phyloP scores from a whole-genome alignment of 768 basidiomycete genomes.

The Pulveroboletus sp. region DNA sequence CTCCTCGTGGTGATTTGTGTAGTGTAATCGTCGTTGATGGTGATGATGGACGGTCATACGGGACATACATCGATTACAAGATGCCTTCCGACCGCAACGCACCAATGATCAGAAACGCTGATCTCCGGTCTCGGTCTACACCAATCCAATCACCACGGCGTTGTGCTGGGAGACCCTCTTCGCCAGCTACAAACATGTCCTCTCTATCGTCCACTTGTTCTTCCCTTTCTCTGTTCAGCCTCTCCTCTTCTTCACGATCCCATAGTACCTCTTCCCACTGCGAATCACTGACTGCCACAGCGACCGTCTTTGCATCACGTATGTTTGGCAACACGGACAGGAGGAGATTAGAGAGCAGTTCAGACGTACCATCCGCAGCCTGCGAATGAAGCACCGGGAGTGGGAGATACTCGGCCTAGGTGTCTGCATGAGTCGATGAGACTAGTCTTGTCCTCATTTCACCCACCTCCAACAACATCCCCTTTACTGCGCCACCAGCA shows the following conservation, averaged over 20 bases:
- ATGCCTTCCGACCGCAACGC: constrained; percentile 73
- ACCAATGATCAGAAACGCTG: constrained; percentile 77
- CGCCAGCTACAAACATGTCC: constrained; percentile 56
- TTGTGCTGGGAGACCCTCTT: constrained; percentile 48
- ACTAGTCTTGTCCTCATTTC: background rate
- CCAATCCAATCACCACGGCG: constrained; percentile 72
- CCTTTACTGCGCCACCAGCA: constrained; percentile 71
- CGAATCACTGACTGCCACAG: constrained; percentile 72
- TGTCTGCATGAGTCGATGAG: background rate
- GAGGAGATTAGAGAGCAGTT: constrained; percentile 71
- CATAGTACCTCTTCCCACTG: constrained; percentile 83
- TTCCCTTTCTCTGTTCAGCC: constrained; percentile 23
- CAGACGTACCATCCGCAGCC: constrained; percentile 64
- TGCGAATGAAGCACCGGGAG: constrained; percentile 66
- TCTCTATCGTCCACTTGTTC: constrained; percentile 38
- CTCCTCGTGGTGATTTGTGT: no score
- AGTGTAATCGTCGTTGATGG: no score
- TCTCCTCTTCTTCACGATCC: constrained; percentile 66
- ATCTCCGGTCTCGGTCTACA: constrained; percentile 73
- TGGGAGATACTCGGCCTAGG: constrained; percentile 82
- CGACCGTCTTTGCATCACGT: constrained; percentile 69
- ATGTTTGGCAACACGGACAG: constrained; percentile 74
- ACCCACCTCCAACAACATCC: constrained; percentile 81
- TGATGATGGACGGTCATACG: no score
- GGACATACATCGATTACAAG: constrained; percentile 34